A percentile compares a stretch with the other conserved stretches of the same genome.
These are phyloP conservation scores for Aspergillus transmontanensis DNA, from an alignment of 2,329 filamentous ascomycete species.

Conservation along the genomic window DNA sequence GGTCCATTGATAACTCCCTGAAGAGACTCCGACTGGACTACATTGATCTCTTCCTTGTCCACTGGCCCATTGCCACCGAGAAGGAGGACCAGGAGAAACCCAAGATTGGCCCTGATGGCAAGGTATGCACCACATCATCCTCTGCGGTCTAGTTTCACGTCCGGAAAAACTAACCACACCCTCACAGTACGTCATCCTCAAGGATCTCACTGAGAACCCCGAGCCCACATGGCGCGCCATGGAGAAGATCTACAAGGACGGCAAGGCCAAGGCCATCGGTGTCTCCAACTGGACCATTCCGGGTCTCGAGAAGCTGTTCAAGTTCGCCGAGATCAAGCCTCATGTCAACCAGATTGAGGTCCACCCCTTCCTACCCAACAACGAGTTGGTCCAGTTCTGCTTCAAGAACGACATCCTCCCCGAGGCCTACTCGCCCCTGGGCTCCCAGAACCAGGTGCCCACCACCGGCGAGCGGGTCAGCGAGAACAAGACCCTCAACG, in stretches of 20 bases:
- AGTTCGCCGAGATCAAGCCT: slow-evolving; percentile 45
- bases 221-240: slow-evolving; percentile 67
- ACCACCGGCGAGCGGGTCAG: slow-evolving; percentile 67
- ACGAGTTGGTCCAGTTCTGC: slow-evolving; percentile 46
- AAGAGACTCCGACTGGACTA: slow-evolving; percentile 69
- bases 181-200: slow-evolving; percentile 61
- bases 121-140: slow-evolving; percentile 37
- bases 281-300: slow-evolving; percentile 73
- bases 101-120: slow-evolving; percentile 55
- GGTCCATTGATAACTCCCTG: slow-evolving; percentile 62
- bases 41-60: slow-evolving; percentile 68
- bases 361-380: slow-evolving; percentile 52
- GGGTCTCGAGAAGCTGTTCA: slow-evolving; percentile 51
- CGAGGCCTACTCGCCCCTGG: slow-evolving; percentile 51
- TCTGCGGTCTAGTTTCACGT: neutral
- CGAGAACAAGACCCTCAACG: slow-evolving; percentile 61
- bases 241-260: slow-evolving; percentile 60
- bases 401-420: slow-evolving; percentile 44
- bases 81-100: slow-evolving; percentile 51
- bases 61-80: slow-evolving; percentile 56
- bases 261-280: slow-evolving; percentile 70
- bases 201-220: slow-evolving; percentile 67
- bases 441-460: slow-evolving; percentile 70
- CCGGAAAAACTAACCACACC: neutral
- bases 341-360: slow-evolving; percentile 51